Conservation (phyloP, 768 basidiomycete species). For the Leucogyrophana mollusca region DNA sequence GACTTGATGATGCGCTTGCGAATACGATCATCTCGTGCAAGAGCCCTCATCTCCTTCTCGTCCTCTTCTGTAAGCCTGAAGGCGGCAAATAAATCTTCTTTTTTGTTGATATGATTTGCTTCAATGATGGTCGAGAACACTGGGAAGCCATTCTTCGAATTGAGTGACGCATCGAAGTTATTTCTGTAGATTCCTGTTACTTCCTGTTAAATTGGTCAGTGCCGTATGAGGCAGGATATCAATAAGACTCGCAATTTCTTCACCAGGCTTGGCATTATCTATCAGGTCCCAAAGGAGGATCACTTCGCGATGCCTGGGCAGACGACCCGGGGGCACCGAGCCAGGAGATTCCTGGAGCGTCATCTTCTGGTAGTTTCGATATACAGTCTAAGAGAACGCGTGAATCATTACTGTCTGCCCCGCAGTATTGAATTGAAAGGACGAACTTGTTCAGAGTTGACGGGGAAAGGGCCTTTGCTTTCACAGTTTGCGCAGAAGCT, state of each 20-base stretch:
- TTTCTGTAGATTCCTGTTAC: conserved; percentile 98
- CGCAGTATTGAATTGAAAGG: background rate
- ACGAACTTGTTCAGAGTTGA: conserved; percentile 91
- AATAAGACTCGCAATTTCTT: conserved; percentile 78
- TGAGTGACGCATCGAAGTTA: conserved; percentile 97
- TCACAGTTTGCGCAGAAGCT: conserved; percentile 95
- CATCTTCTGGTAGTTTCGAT: conserved; percentile 99
- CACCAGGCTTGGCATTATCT: conserved; percentile 96
- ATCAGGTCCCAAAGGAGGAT: conserved; percentile 97
- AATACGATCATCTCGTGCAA: conserved; percentile 91
- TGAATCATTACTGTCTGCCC: too few species aligned
- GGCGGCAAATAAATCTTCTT: conserved; percentile 98
- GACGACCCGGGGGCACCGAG: conserved; percentile 94
- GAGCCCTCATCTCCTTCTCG: conserved; percentile 83
- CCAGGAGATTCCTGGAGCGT: conserved; percentile 98
- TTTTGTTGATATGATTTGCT: conserved; percentile 98
- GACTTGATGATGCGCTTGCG: conserved; percentile 98
- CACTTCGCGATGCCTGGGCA: conserved; percentile 96
- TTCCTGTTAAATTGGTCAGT: conserved; percentile 55
- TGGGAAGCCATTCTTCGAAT: conserved; percentile 98
- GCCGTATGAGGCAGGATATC: background rate
- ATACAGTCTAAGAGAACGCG: conserved; percentile 71
- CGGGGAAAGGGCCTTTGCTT: conserved; percentile 90
- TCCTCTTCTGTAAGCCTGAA: conserved; percentile 97
- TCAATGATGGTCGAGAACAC: conserved; percentile 99